Base-by-base conservation (phyloP, 345 rosid genomes). In the Combretum micranthum region DNA sequence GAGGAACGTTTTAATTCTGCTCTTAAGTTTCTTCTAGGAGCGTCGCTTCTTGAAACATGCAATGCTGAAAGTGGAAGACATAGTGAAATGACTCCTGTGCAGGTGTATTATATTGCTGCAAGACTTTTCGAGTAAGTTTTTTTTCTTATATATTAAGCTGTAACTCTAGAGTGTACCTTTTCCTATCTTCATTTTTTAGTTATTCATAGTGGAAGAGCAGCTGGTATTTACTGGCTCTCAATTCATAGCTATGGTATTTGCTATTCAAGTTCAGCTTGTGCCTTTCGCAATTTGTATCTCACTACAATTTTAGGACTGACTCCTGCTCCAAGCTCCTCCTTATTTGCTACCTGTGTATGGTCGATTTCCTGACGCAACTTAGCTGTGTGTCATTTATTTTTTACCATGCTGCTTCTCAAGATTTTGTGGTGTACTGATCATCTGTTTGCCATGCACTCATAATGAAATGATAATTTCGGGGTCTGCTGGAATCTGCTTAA, bases 1-100 rank as follows among this genome's bases (percentile, higher is more conserved):
- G 86, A 82, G 75, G 64, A 55, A 53, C 71, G 68, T 75, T 90
- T 90, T 64, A 76, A 85, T 69, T 82, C 90, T 64, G 87, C 93
- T 42, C 74, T 85, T 23, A 78, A 77, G 83, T 90, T 78, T 79
- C 86, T 90, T 64, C 75, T 61, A n/a, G 87, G 85, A 55, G 90
- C 88, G 60, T 82, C 78, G 19, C 76, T 78, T 60, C 67, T 81
- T 62, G 96, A 85, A 76, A 73, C 75, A 19, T 62, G 78, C 69
- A 62, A 50, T 65, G 53, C 60, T 52, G 85, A 84, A 51, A 57
- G 53, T 44, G 71, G 78, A 52, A 72, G 62, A 44, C 77, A 62
- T 52, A 72, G 69, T 45, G 80, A 80, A 60, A 66, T 64, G 71
- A 69, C 73, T 59, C 78, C 69, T 53, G 59, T 72, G 55, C 75